These are phyloP conservation scores for Nakazawaea siamensis DNA, from an alignment of 805 yeast genomes.

Conservation along the genomic window DNA sequence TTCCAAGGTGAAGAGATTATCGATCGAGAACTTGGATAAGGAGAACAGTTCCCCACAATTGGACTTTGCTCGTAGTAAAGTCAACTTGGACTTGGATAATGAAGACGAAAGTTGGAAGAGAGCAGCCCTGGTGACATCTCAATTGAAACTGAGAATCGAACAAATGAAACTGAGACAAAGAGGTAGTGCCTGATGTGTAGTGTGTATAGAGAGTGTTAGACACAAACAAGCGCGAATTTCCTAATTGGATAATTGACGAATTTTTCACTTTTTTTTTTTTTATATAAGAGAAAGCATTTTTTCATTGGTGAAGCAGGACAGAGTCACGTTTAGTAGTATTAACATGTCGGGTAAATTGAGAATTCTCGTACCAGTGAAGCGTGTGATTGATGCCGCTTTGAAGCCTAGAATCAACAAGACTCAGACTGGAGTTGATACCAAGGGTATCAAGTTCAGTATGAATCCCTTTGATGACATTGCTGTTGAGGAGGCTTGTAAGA, in stretches of 20 bases:
- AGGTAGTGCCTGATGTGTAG: too few relatives aligned
- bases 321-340: too few relatives aligned
- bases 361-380: constrained; percentile 88
- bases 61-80: constrained; percentile 14
- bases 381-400: constrained; percentile 90
- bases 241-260: too few relatives aligned
- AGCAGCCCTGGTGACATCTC: constrained; percentile 85
- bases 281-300: too few relatives aligned
- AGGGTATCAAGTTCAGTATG: constrained; percentile 86
- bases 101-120: constrained; percentile 76
- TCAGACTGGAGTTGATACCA: constrained; percentile 75
- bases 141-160: constrained; percentile 79
- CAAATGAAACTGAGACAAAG: constrained; percentile 80
- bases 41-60: constrained; percentile 16
- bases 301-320: too few relatives aligned
- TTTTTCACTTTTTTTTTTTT: too few relatives aligned
- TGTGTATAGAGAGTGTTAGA: too few relatives aligned
- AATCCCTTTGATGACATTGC: constrained; percentile 99
- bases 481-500: constrained; percentile 83
- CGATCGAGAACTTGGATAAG: constrained; percentile 20
- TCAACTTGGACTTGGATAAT: constrained; percentile 27
- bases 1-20: constrained; percentile 24
- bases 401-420: constrained; percentile 88
- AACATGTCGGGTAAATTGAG: constrained; percentile 42
- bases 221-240: too few relatives aligned